Conservation (phyloP, 2,329 filamentous ascomycete species). For the Aspergillus unguis region DNA sequence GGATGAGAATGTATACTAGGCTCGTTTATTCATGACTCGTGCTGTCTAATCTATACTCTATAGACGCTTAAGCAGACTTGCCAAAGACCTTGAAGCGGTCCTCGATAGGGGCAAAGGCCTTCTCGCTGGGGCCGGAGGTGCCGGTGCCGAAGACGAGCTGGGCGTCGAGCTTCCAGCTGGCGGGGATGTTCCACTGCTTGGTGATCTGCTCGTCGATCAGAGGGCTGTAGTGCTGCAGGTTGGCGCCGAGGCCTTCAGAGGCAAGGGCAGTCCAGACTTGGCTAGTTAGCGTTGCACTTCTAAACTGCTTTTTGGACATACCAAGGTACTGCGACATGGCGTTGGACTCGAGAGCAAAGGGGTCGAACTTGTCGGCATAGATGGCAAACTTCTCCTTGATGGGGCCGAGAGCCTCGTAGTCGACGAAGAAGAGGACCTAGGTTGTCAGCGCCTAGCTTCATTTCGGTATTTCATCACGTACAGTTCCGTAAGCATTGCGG, state of each 20-base stretch:
- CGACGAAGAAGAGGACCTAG: slow-evolving; percentile 75
- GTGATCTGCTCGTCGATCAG: slow-evolving; percentile 71
- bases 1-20: not conserved
- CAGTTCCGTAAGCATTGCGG: slow-evolving; percentile 70
- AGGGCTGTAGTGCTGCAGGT: slow-evolving; percentile 91
- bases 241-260: slow-evolving; percentile 77
- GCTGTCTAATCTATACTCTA: not conserved
- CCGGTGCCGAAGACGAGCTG: slow-evolving; percentile 74
- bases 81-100: slow-evolving; percentile 36
- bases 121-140: slow-evolving; percentile 22
- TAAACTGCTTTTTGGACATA: slow-evolving; percentile 14
- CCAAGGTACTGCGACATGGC: slow-evolving; percentile 73
- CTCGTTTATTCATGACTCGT: not conserved
- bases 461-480: slow-evolving; percentile 43
- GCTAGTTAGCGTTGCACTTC: not conserved
- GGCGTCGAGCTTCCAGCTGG: slow-evolving; percentile 71
- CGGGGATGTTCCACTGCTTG: slow-evolving; percentile 65
- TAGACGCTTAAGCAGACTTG: slow-evolving; percentile 18
- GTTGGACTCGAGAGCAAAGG: slow-evolving; percentile 69
- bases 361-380: slow-evolving; percentile 77
- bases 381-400: slow-evolving; percentile 61
- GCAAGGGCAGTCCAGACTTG: slow-evolving; percentile 73
- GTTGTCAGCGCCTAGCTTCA: not conserved
- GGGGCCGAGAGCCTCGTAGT: slow-evolving; percentile 61
- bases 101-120: slow-evolving; percentile 30